phyloP scores from a whole-genome alignment of 2,329 filamentous ascomycete species.

The Aspergillus costaricaensis region DNA sequence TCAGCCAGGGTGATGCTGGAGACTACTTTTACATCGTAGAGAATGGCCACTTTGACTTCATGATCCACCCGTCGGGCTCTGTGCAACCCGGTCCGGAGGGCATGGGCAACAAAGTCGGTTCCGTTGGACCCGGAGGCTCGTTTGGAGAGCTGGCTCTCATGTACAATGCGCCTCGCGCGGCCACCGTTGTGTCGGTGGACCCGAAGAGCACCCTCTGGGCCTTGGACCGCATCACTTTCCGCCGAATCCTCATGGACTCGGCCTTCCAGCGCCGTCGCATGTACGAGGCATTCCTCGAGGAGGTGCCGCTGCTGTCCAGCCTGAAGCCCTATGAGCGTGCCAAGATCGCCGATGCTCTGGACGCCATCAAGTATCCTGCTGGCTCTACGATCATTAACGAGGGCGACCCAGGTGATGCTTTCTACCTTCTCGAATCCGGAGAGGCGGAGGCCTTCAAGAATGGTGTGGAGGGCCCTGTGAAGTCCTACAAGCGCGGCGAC shows the following conservation, averaged over 20 bases:
- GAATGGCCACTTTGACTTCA: conserved; percentile 84
- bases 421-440: conserved; percentile 86
- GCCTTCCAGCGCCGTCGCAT: conserved; percentile 94
- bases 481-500: conserved; percentile 84
- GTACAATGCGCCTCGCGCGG: conserved; percentile 97
- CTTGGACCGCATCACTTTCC: conserved; percentile 92
- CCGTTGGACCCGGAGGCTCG: conserved; percentile 82
- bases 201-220: conserved; percentile 83
- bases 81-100: conserved; percentile 80
- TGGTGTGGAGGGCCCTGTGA: conserved; percentile 69
- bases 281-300: conserved; percentile 95
- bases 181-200: conserved; percentile 85
- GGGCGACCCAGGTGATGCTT: conserved; percentile 86
- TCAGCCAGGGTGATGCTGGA: conserved; percentile 90
- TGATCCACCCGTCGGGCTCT: conserved; percentile 76
- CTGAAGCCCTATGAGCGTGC: conserved; percentile 91
- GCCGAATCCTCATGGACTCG: conserved; percentile 96
- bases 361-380: conserved; percentile 80
- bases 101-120: conserved; percentile 78
- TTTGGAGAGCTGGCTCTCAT: conserved; percentile 97
- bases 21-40: conserved; percentile 99
- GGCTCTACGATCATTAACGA: conserved; percentile 86
- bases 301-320: conserved; percentile 80
- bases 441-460: conserved; percentile 84
- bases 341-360: conserved; percentile 95